These are phyloP conservation scores for Xylariaceae sp. DNA, from an alignment of 2,329 filamentous ascomycete species.

Conservation along the genomic window DNA sequence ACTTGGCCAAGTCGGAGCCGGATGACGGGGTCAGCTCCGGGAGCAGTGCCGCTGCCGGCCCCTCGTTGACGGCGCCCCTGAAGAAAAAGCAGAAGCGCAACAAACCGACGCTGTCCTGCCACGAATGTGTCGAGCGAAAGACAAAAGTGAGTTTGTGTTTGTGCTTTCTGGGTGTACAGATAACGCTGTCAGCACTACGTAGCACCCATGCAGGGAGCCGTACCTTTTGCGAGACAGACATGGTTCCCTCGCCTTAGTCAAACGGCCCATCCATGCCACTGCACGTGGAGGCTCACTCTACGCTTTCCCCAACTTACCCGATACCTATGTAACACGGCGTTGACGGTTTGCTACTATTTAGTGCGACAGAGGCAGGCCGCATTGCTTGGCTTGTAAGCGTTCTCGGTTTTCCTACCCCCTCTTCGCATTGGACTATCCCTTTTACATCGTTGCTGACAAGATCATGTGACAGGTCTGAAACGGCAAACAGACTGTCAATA, in stretches of 20 bases:
- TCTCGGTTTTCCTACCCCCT: neutral
- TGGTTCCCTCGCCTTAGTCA: too few relatives aligned
- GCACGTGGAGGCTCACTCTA: too few relatives aligned
- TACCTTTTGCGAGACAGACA: too few relatives aligned
- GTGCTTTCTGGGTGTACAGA: conserved; percentile 20
- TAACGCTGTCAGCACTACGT: conserved; percentile 28
- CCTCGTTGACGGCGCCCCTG: conserved; percentile 32
- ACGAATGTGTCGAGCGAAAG: conserved; percentile 76
- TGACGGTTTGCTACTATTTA: conserved; percentile 31
- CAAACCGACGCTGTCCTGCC: conserved; percentile 74
- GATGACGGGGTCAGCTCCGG: conserved; percentile 26
- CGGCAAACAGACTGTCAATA: conserved; percentile 71
- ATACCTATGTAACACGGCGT: conserved; percentile 10
- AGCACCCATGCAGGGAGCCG: conserved; percentile 19
- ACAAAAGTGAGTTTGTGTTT: conserved; percentile 57
- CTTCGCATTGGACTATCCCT: neutral
- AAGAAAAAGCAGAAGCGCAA: conserved; percentile 77
- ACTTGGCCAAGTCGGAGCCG: conserved; percentile 27
- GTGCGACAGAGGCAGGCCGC: conserved; percentile 70
- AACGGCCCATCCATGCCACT: too few relatives aligned
- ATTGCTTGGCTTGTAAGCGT: conserved; percentile 58
- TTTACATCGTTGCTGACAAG: conserved; percentile 10
- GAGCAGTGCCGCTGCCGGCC: conserved; percentile 22
- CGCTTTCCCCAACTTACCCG: neutral
- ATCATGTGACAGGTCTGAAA: conserved; percentile 57